Percentiles rank a stretch among this genome's conserved stretches.
Conservation (phyloP, 495 filamentous ascomycete genomes). For the Penicillium lividum region DNA sequence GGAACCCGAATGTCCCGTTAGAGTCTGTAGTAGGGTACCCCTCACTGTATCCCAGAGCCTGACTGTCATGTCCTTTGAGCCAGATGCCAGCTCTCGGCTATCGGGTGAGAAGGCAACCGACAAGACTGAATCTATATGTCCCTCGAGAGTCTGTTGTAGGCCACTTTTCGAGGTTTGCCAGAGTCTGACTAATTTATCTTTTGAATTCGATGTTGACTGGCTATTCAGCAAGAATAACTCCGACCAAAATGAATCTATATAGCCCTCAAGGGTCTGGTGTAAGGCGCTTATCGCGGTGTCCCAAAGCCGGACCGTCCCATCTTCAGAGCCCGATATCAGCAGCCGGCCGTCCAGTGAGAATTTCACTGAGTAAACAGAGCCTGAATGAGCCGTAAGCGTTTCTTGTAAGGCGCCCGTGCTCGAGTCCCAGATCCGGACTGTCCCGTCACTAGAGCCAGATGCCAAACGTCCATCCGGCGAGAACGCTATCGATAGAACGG, state of each 20-base stretch:
- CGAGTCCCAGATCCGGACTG: too few relatives aligned
- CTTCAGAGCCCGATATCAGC: background rate
- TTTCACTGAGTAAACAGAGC: slow-evolving; percentile 15
- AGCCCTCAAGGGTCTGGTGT: slow-evolving; percentile 13
- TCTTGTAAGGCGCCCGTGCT: too few relatives aligned
- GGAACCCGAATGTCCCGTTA: slow-evolving; percentile 14
- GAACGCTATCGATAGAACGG: too few relatives aligned
- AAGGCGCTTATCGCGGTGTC: background rate
- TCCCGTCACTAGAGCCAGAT: too few relatives aligned
- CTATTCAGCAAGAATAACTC: background rate
- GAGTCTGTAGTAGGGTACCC: background rate
- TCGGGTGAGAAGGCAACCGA: slow-evolving; percentile 18
- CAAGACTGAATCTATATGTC: background rate
- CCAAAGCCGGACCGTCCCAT: slow-evolving; percentile 25
- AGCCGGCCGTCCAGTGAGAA: slow-evolving; percentile 27
- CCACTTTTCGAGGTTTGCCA: slow-evolving; percentile 35
- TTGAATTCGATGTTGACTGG: background rate
- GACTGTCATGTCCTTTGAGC: slow-evolving; percentile 19
- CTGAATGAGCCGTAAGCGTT: slow-evolving; percentile 3
- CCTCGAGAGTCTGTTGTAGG: slow-evolving; percentile 21
- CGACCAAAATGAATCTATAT: background rate
- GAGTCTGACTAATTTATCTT: slow-evolving; percentile 32
- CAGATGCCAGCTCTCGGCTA: slow-evolving; percentile 19
- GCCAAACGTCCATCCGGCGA: too few relatives aligned
- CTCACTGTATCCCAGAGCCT: slow-evolving; percentile 29